Percentiles rank a stretch among this genome's conserved stretches.
These are phyloP conservation scores for Talaromyces amestolkiae DNA, from an alignment of 2,329 filamentous ascomycete species.

Conservation along the genomic window DNA sequence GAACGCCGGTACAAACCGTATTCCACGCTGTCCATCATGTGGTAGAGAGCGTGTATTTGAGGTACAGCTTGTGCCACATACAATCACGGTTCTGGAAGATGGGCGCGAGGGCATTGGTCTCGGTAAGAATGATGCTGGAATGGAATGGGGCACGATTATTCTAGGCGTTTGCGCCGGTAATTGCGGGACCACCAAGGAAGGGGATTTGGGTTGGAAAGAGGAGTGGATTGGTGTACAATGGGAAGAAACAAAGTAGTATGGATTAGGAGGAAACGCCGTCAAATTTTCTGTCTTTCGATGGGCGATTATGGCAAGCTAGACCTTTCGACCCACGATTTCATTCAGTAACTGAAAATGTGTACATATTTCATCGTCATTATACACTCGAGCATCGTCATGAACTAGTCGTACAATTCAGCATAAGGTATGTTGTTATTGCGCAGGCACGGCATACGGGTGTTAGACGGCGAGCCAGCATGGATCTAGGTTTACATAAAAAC, in stretches of 20 bases:
- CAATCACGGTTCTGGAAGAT: conserved; percentile 82
- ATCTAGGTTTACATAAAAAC: not conserved
- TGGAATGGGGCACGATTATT: conserved; percentile 97
- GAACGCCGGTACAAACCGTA: conserved; percentile 36
- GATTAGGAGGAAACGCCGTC: not conserved
- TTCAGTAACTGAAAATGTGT: not conserved
- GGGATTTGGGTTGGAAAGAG: conserved; percentile 75
- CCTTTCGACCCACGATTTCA: not conserved
- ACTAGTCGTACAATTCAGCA: not conserved
- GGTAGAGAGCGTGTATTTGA: conserved; percentile 77
- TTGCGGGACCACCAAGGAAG: conserved; percentile 64
- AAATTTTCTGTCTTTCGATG: not conserved
- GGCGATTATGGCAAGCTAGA: not conserved
- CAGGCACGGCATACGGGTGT: not conserved
- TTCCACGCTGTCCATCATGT: conserved; percentile 77
- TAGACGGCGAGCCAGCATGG: not conserved
- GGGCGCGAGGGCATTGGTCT: conserved; percentile 61
- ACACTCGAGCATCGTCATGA: not conserved
- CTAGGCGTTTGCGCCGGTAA: conserved; percentile 79
- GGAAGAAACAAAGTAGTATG: conserved; percentile 63
- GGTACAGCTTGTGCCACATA: conserved; percentile 85
- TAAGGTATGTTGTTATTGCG: not conserved
- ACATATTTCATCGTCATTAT: not conserved
- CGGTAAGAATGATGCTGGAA: conserved; percentile 65
- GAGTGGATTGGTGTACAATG: conserved; percentile 99